Evolutionary conservation across 2,329 filamentous ascomycete species (phyloP).

Genomic region (Epichloe hybrida): DNA sequence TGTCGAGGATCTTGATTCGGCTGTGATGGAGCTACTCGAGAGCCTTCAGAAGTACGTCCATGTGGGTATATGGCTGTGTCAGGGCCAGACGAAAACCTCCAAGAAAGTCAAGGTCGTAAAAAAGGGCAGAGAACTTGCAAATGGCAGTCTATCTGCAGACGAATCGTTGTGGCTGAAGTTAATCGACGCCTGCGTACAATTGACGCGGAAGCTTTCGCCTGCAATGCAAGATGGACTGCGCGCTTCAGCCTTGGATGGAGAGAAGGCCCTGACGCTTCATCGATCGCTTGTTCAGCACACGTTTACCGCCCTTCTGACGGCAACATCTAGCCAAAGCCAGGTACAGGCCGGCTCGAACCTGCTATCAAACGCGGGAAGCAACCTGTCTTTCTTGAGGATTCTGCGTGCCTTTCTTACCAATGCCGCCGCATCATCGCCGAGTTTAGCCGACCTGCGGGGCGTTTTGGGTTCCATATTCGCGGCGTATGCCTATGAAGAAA

Average conservation of each 20-base stretch:
- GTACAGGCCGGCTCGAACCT: conserved; percentile 21
- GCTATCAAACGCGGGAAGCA: conserved; percentile 29
- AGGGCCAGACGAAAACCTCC: conserved; percentile 60
- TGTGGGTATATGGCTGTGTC: conserved; percentile 92
- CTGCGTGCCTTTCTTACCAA: conserved; percentile 77
- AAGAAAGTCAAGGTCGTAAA: conserved; percentile 32
- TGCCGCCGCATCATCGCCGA: conserved; percentile 70
- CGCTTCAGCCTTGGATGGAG: conserved; percentile 32
- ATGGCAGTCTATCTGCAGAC: conserved; percentile 34
- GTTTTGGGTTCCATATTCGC: conserved; percentile 86
- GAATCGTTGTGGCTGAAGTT: conserved; percentile 49
- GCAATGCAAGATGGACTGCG: conserved; percentile 28
- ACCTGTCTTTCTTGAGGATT: conserved; percentile 75
- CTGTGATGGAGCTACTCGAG: conserved; percentile 59
- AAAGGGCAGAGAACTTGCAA: conserved; percentile 33
- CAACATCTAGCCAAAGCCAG: conserved; percentile 44
- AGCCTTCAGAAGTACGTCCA: conserved; percentile 79
- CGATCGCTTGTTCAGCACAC: conserved; percentile 76
- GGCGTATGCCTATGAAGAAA: conserved; percentile 90
- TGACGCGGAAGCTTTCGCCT: conserved; percentile 50
- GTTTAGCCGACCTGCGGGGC: conserved; percentile 69
- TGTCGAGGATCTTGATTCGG: conserved; percentile 38
- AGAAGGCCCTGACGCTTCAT: conserved; percentile 52
- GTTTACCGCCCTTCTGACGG: conserved; percentile 73
- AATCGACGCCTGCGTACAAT: conserved; percentile 46